These are phyloP conservation scores for Bruguiera hainesii DNA, from an alignment of 441 rosid genomes.

Conservation along the genomic window DNA sequence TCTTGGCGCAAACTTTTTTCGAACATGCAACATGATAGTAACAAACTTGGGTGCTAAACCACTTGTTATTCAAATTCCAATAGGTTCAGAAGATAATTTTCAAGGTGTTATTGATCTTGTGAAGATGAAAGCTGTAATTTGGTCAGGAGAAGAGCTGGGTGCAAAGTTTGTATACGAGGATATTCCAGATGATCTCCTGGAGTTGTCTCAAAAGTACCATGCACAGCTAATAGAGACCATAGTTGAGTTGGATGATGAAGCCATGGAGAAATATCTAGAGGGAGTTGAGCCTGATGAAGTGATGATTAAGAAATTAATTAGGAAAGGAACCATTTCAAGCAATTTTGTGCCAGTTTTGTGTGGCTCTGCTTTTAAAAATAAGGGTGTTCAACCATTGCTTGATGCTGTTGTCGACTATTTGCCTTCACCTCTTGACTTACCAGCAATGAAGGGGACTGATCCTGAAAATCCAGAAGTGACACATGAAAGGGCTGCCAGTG, in stretches of 20 bases:
- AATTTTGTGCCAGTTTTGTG: conserved; percentile 84
- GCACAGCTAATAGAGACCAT: conserved; percentile 62
- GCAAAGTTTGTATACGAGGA: conserved; percentile 77
- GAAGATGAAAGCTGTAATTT: conserved; percentile 78
- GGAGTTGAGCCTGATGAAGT: conserved; percentile 88
- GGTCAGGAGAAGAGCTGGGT: conserved; percentile 98
- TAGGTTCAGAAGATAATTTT: conserved; percentile 84
- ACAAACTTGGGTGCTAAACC: conserved; percentile 97
- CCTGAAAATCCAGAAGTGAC: conserved; percentile 77
- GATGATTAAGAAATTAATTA: conserved; percentile 58
- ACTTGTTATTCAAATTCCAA: conserved; percentile 79
- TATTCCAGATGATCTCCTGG: conserved; percentile 76
- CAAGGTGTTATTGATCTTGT: conserved; percentile 83
- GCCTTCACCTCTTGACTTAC: conserved; percentile 89
- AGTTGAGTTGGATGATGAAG: conserved; percentile 83
- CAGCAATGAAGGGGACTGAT: conserved; percentile 84
- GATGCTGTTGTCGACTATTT: conserved; percentile 90
- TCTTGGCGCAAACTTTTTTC: conserved; percentile 88
- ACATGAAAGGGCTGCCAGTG: conserved; percentile 59
- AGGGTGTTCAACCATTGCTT: conserved; percentile 94
- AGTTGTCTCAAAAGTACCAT: conserved; percentile 71
- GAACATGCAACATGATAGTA: conserved; percentile 90
- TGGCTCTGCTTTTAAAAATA: conserved; percentile 93
- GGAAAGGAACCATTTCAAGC: conserved; percentile 70
- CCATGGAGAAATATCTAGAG: conserved; percentile 90